Percentiles rank a stretch among this genome's conserved stretches.
These are phyloP conservation scores for Fusarium napiforme DNA, from an alignment of 2,329 filamentous ascomycete species.

Conservation along the genomic window DNA sequence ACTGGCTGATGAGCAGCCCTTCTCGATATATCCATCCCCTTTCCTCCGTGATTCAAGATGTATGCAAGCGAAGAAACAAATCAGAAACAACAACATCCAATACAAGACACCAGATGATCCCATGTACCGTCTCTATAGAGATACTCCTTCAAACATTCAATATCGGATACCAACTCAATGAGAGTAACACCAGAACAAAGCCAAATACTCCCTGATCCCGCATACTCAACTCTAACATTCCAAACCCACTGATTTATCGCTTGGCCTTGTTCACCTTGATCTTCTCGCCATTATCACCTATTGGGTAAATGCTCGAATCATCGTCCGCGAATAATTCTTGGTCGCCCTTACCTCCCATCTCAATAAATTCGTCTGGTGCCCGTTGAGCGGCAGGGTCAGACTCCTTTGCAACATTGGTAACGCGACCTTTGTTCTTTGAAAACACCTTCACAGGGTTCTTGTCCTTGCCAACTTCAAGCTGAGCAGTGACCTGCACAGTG, in stretches of 20 bases:
- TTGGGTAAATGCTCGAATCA: slow-evolving; percentile 60
- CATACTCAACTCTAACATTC: neutral
- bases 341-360: slow-evolving; percentile 88
- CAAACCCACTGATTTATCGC: slow-evolving; percentile 5
- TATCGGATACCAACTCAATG: neutral
- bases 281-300: slow-evolving; percentile 45
- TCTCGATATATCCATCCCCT: neutral
- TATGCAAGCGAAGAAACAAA: neutral
- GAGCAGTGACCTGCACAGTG: slow-evolving; percentile 67
- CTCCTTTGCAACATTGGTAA: slow-evolving; percentile 63
- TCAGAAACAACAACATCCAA: neutral
- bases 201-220: neutral
- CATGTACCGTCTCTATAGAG: slow-evolving; percentile 27
- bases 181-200: slow-evolving; percentile 16
- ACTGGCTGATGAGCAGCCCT: slow-evolving; percentile 3
- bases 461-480: slow-evolving; percentile 66
- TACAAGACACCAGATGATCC: slow-evolving; percentile 8
- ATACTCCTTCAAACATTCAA: slow-evolving; percentile 4
- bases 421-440: slow-evolving; percentile 70
- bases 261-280: slow-evolving; percentile 46
- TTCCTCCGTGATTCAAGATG: neutral
- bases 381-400: slow-evolving; percentile 73
- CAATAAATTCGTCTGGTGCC: slow-evolving; percentile 80
- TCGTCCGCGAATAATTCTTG: slow-evolving; percentile 79
- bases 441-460: slow-evolving; percentile 77